phyloP scores from a whole-genome alignment of 1,284 basidiomycete species.

The Bjerkandera adusta region DNA sequence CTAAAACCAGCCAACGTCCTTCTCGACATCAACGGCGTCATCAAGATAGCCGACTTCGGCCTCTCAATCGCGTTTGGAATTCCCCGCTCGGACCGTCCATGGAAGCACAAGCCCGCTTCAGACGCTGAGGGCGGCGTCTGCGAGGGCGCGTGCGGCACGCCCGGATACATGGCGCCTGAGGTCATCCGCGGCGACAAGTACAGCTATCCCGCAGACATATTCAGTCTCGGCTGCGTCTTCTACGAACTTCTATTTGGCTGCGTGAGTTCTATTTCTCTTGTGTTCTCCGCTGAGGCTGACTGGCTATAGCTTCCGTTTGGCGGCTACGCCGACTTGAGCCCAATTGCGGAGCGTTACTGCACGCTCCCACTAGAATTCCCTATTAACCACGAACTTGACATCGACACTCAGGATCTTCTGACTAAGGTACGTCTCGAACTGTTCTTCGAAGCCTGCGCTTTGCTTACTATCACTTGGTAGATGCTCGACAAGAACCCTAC shows the following conservation, averaged over 20 bases:
- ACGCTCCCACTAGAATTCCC: constrained; percentile 13
- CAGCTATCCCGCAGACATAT: constrained; percentile 52
- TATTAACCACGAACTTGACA: too few relatives aligned
- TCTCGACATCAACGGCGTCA: constrained; percentile 41
- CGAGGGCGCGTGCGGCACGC: too few relatives aligned
- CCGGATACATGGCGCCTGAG: constrained; percentile 67
- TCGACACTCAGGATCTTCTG: constrained; percentile 3
- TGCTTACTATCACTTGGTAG: constrained; percentile 14
- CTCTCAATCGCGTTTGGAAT: constrained; percentile 57
- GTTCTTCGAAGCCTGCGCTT: constrained; percentile 15
- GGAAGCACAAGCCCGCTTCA: constrained; percentile 10
- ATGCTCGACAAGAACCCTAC: constrained; percentile 26
- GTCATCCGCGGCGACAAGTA: constrained; percentile 25
- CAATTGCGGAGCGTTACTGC: constrained; percentile 15
- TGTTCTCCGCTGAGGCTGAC: neutral
- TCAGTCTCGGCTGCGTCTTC: constrained; percentile 63
- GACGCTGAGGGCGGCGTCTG: neutral
- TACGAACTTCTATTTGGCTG: constrained; percentile 61
- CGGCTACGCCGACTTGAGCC: constrained; percentile 17
- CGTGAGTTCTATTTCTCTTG: constrained; percentile 42
- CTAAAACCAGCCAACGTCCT: constrained; percentile 67
- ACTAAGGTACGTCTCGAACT: too few relatives aligned
- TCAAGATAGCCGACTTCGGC: constrained; percentile 67
- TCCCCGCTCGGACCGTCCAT: constrained; percentile 27
- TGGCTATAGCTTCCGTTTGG: constrained; percentile 24